phyloP scores from a whole-genome alignment of 2,329 filamentous ascomycete genomes.

The Penicillium digitatum region DNA sequence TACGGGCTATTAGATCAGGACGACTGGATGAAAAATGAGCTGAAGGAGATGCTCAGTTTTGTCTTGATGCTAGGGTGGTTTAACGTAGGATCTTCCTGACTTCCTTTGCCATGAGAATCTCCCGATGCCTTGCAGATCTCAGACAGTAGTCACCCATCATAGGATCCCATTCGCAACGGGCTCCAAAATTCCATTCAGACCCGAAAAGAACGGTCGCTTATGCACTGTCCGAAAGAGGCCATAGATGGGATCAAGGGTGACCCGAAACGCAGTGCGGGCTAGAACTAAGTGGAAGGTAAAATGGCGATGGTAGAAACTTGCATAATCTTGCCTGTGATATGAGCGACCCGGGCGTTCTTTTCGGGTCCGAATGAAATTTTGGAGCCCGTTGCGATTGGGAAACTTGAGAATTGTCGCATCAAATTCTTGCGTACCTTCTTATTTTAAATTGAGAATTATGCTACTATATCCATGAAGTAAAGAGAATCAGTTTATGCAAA shows the following conservation, averaged over 20 bases:
- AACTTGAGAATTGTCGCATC: too few relatives aligned
- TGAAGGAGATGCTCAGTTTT: conserved; percentile 27
- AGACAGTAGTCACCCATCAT: conserved; percentile 26
- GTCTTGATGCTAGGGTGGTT: conserved; percentile 31
- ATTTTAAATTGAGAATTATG: too few relatives aligned
- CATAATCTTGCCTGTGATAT: conserved; percentile 16
- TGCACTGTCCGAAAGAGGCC: conserved; percentile 8
- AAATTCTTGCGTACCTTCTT: too few relatives aligned
- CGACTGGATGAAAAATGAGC: conserved; percentile 13
- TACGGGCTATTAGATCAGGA: conserved; percentile 1
- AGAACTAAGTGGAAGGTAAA: conserved; percentile 30
- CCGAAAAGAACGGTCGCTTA: conserved; percentile 13
- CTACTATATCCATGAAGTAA: too few relatives aligned
- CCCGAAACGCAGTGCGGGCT: conserved; percentile 24
- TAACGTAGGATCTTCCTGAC: conserved; percentile 3
- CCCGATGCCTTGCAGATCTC: conserved; percentile 21
- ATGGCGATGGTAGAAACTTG: conserved; percentile 26
- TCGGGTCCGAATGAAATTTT: too few relatives aligned
- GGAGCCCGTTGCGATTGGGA: too few relatives aligned
- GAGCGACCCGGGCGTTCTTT: background rate
- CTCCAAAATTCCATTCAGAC: conserved; percentile 20
- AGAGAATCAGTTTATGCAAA: too few relatives aligned
- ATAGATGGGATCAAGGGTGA: conserved; percentile 5
- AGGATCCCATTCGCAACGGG: conserved; percentile 27
- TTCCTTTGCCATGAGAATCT: background rate